These are phyloP conservation scores for Lathyrus tuberosus DNA, from an alignment of 306 rosid genomes.

Conservation along the genomic window DNA sequence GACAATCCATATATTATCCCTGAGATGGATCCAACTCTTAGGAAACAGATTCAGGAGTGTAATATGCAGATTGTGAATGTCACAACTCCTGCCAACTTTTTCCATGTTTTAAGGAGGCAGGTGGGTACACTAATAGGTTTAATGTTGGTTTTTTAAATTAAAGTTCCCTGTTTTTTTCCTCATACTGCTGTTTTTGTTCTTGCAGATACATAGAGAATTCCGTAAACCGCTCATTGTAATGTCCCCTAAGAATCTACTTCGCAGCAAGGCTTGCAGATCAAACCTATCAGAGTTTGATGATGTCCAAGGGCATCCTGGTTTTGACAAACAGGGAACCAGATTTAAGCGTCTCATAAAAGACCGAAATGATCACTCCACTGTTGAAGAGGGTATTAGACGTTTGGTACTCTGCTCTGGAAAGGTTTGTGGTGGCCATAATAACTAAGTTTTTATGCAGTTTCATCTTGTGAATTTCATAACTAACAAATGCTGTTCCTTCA, in stretches of 20 bases:
- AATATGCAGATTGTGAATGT: conserved; percentile 97
- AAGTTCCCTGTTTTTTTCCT: conserved; percentile 30
- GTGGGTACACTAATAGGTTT: conserved; percentile 49
- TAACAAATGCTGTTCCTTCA: no score
- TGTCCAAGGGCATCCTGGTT: conserved; percentile 98
- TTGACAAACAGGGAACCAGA: conserved; percentile 98
- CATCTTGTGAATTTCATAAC: background rate
- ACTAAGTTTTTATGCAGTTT: no score
- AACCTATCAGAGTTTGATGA: conserved; percentile 95
- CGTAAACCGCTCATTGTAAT: conserved; percentile 94
- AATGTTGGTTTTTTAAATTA: conserved; percentile 12
- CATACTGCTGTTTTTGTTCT: conserved; percentile 25
- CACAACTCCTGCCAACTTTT: conserved; percentile 96
- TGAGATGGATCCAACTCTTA: conserved; percentile 94
- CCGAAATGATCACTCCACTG: conserved; percentile 70
- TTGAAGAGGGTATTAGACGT: conserved; percentile 90
- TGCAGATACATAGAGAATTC: conserved; percentile 85
- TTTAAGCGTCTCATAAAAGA: conserved; percentile 96
- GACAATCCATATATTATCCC: conserved; percentile 92
- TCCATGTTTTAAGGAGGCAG: conserved; percentile 96
- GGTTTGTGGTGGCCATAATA: conserved; percentile 49
- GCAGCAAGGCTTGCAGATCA: conserved; percentile 90
- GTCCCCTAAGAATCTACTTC: conserved; percentile 95
- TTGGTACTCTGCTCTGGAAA: conserved; percentile 94
- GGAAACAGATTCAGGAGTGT: conserved; percentile 97